phyloP scores from a whole-genome alignment of 257 asterid species.

The Capsicum baccatum region DNA sequence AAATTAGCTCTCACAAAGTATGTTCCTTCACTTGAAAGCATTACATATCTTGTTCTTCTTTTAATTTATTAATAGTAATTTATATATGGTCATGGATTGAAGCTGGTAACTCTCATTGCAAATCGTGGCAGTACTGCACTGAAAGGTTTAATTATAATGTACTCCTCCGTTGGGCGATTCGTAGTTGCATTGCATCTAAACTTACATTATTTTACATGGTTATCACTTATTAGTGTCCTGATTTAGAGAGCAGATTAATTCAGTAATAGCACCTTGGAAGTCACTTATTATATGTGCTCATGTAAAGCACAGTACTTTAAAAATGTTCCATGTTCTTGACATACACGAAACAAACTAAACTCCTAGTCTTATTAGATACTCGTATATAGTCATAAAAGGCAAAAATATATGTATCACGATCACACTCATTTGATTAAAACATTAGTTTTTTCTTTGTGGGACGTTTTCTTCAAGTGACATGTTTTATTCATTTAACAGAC shows the following conservation, averaged over 20 bases:
- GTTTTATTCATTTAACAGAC: not conserved
- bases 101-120: not conserved
- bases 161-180: not conserved
- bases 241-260: not conserved
- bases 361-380: no score
- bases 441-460: not conserved
- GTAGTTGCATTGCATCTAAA: not conserved
- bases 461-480: not conserved
- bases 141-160: not conserved
- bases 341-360: no score
- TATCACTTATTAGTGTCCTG: not conserved
- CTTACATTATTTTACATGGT: not conserved
- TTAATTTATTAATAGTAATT: no score
- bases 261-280: not conserved
- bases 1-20: slow-evolving; percentile 46
- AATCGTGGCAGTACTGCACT: not conserved
- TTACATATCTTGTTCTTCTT: not conserved
- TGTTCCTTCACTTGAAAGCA: slow-evolving; percentile 34
- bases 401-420: no score
- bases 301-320: not conserved
- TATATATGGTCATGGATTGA: no score
- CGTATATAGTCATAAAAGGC: no score
- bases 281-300: not conserved
- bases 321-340: no score
- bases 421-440: not conserved